Evolutionary conservation across 805 yeast species (phyloP), one percentile per base, ranked within the genome.

Genomic region (Zygosaccharomyces rouxii): DNA sequence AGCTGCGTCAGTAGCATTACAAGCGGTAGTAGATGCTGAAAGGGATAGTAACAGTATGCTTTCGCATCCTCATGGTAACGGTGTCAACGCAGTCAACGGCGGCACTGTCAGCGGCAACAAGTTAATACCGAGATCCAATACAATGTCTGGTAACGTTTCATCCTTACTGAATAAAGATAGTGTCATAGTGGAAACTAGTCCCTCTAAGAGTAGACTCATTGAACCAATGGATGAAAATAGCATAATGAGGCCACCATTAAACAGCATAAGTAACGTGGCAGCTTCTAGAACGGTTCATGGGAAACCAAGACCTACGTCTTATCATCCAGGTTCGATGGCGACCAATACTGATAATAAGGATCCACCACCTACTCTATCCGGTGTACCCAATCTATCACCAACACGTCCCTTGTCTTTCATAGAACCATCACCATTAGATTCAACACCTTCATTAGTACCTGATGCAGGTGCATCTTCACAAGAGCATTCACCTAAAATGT

Each of bases 271-370:
- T 21, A 28, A 42, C 11, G 29, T 38, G 23, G 29, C 29, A 2
- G 11, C 39, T 18, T 16, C 28, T 21, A 22, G 30, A n/a, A 21
- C 29, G 21, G 39, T 23, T 25, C 72, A 73, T 44, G 77, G 80
- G 63, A 83, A 79, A 59, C 90, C 89, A 49, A 77, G 95, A 63
- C 95, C 95, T 37, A 86, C 92, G 0, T 85, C 94, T 7, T 86
- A 84, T 60, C 90, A 86, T 61, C 95, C 95, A 3, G 55, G 56
- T 4, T 44, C 55, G 25, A 50, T 45, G 40, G 38, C 46, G 7
- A 33, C 50, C 14, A 47, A 29, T 3, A 25, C 11, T 25, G 30
- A 33, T 14, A 41, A 14, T 10, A 33, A 14, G 11, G 51, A 42
- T 4, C 21, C 48, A 6, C 33, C 38, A 16, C 21, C 37, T n/a